Conservation (phyloP, 108 stramenopile species). For the Cyclostephanos invisitatus region DNA sequence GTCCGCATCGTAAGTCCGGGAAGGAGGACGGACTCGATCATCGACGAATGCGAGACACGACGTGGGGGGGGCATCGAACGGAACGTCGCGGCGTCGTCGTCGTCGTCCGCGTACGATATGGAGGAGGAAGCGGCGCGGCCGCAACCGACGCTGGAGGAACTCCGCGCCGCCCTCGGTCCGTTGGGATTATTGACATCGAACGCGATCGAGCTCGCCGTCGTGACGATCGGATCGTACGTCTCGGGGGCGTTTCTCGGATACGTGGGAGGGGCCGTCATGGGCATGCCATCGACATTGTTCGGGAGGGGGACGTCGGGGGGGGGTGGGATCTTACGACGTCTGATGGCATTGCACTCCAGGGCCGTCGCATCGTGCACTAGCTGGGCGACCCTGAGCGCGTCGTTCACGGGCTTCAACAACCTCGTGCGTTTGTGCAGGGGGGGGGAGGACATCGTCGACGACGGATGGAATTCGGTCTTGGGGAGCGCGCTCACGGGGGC, state of each 20-base stretch:
- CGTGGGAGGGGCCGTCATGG: slow-evolving; percentile 54
- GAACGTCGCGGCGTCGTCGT: neutral
- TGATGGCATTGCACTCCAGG: slow-evolving; percentile 55
- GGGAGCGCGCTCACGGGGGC: slow-evolving; percentile 73
- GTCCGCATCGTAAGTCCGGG: neutral
- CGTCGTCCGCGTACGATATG: too few relatives aligned
- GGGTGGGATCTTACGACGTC: slow-evolving; percentile 15
- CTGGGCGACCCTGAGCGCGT: slow-evolving; percentile 65
- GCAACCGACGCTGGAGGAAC: slow-evolving; percentile 31
- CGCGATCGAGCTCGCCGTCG: slow-evolving; percentile 58
- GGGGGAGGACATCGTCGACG: slow-evolving; percentile 58
- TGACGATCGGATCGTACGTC: slow-evolving; percentile 57
- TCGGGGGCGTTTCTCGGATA: slow-evolving; percentile 67
- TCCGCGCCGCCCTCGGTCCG: slow-evolving; percentile 54
- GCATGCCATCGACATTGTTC: slow-evolving; percentile 49
- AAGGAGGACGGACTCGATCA: neutral
- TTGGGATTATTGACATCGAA: slow-evolving; percentile 62
- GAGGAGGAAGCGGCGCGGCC: too few relatives aligned
- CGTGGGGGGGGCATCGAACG: too few relatives aligned
- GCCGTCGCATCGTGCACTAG: slow-evolving; percentile 50
- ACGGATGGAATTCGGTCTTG: slow-evolving; percentile 69
- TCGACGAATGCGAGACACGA: too few relatives aligned
- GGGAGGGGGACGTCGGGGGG: slow-evolving; percentile 14
- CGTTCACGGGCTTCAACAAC: slow-evolving; percentile 70
- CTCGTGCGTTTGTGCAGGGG: slow-evolving; percentile 54